Evolutionary conservation across 176 grass and related monocot genomes (phyloP).

Genomic region (Urochloa ruziziensis): DNA sequence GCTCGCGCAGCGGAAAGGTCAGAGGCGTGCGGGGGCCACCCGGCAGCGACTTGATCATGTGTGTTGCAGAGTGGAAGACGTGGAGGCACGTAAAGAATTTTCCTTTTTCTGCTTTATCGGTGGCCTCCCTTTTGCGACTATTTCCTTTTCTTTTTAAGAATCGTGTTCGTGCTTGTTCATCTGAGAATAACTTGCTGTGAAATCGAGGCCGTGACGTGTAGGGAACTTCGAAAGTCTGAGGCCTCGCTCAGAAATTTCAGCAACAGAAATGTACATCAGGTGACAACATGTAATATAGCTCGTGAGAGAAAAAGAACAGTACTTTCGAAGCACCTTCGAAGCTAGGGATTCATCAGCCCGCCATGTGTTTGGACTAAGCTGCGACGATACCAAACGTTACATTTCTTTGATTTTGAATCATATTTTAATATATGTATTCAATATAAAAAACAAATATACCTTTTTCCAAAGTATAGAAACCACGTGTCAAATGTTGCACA

Average conservation of each 20-base stretch:
- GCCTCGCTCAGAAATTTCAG: background rate
- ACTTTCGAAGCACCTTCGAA: too few species aligned
- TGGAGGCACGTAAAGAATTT: background rate
- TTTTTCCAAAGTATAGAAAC: too few species aligned
- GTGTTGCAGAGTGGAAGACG: background rate
- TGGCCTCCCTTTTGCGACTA: background rate
- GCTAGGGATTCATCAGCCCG: too few species aligned
- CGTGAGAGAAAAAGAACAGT: background rate
- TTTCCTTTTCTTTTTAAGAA: too few species aligned
- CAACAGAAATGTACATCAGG: background rate
- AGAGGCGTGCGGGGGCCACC: constrained; percentile 5
- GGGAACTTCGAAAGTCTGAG: background rate
- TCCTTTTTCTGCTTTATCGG: background rate
- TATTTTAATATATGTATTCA: too few species aligned
- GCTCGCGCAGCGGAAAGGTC: too few species aligned
- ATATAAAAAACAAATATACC: too few species aligned
- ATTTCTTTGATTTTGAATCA: too few species aligned
- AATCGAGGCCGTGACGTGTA: background rate
- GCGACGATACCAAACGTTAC: too few species aligned
- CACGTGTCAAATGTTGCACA: too few species aligned
- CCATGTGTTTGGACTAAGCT: too few species aligned
- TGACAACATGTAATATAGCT: background rate
- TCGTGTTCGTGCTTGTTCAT: background rate
- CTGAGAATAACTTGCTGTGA: background rate
- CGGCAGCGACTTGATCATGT: background rate